Conservation (phyloP, 1,139 yeast species). For the Scheffersomyces segobiensis region DNA sequence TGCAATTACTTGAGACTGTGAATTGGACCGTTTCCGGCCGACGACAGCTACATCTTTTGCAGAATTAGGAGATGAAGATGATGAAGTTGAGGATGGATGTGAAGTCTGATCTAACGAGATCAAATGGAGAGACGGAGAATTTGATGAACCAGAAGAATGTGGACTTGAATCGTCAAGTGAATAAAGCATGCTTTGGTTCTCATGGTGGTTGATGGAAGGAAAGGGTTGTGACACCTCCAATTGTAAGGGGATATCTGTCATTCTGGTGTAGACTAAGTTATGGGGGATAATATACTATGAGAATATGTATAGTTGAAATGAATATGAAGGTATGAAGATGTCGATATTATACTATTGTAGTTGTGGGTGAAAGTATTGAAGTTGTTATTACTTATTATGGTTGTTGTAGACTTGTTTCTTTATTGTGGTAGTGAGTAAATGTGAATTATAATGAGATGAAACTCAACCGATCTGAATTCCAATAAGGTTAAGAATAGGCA, state of each 20-base stretch:
- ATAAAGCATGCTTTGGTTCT: neutral
- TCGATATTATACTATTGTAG: neutral
- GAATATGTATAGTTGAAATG: neutral
- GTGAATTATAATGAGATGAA: neutral
- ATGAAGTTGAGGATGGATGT: neutral
- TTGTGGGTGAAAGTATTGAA: neutral
- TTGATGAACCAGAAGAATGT: neutral
- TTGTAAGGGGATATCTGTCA: constrained; percentile 20
- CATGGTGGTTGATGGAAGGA: constrained; percentile 2
- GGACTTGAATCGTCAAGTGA: constrained; percentile 2
- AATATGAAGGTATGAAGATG: neutral
- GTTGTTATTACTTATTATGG: neutral
- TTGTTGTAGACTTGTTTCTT: neutral
- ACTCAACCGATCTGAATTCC: neutral
- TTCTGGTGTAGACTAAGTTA: neutral
- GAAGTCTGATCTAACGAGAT: neutral
- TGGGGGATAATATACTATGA: neutral
- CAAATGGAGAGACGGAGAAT: neutral
- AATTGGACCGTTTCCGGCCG: constrained; percentile 38
- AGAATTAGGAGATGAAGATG: neutral
- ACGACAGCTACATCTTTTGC: constrained; percentile 2
- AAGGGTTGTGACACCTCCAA: constrained; percentile 14
- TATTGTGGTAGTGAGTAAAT: neutral
- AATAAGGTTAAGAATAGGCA: neutral
- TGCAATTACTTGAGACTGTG: constrained; percentile 34